phyloP scores from a whole-genome alignment of 2,329 filamentous ascomycete genomes.

The Fusarium marasasianum region DNA sequence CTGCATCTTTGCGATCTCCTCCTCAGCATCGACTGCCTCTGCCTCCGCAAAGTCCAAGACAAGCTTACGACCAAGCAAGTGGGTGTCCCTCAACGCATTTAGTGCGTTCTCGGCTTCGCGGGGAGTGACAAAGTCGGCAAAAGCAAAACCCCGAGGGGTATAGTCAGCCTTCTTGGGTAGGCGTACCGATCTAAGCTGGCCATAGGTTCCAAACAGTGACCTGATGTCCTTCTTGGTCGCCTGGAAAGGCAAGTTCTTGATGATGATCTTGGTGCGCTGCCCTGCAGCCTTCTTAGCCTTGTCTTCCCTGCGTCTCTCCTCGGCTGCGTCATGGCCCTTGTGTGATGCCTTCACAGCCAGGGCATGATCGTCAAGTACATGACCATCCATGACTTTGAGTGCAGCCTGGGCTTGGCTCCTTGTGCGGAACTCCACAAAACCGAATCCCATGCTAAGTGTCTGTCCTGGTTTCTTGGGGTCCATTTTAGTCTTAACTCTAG shows the following conservation, averaged over 20 bases:
- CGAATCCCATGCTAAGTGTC: conserved; percentile 95
- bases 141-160: conserved; percentile 90
- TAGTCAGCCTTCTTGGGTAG: conserved; percentile 95
- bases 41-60: conserved; percentile 92
- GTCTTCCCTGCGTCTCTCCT: conserved; percentile 85
- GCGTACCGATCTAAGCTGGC: conserved; percentile 89
- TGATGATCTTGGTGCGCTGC: conserved; percentile 88
- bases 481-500: conserved; percentile 89
- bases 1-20: conserved; percentile 96
- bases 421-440: conserved; percentile 88
- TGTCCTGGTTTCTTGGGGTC: conserved; percentile 92
- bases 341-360: conserved; percentile 88
- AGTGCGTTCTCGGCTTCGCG: conserved; percentile 92
- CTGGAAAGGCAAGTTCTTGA: conserved; percentile 99
- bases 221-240: conserved; percentile 92
- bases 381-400: conserved; percentile 85
- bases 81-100: conserved; percentile 89
- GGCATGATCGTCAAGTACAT: conserved; percentile 86
- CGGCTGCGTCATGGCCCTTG: conserved; percentile 85
- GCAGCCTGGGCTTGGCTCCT: conserved; percentile 83
- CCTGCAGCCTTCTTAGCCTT: conserved; percentile 80
- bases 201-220: conserved; percentile 86
- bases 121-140: conserved; percentile 92
- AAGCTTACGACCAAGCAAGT: conserved; percentile 88
- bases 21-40: conserved; percentile 90